phyloP scores from a whole-genome alignment of 1,139 yeast genomes.

The Nakaseomyces bracarensis region DNA sequence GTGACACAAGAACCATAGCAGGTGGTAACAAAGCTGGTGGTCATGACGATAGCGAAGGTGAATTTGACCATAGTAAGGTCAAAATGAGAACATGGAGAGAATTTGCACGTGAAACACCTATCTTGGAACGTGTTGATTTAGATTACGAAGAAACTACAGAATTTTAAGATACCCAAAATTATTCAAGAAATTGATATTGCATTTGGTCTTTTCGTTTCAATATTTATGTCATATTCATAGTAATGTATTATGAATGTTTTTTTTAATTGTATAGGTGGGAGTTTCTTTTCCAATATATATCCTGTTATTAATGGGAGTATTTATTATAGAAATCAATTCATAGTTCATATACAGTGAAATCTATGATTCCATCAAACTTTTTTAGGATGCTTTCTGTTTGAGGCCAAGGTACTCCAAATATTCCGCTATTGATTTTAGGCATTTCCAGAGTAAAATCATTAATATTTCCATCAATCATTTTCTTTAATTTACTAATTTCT shows the following conservation, averaged over 20 bases:
- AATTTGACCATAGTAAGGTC: slow-evolving; percentile 80
- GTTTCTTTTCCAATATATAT: too few species aligned
- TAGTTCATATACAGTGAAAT: slow-evolving; percentile 18
- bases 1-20: slow-evolving; percentile 83
- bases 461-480: slow-evolving; percentile 10
- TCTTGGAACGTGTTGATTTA: not conserved
- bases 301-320: too few species aligned
- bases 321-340: slow-evolving; percentile 1
- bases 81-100: slow-evolving; percentile 93
- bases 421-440: slow-evolving; percentile 77
- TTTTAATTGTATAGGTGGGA: too few species aligned
- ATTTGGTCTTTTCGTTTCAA: too few species aligned
- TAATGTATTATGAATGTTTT: too few species aligned
- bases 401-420: slow-evolving; percentile 74
- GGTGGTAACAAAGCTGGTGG: slow-evolving; percentile 55
- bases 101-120: slow-evolving; percentile 32
- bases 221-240: not conserved
- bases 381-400: slow-evolving; percentile 47
- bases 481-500: slow-evolving; percentile 4
- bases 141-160: not conserved
- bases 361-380: slow-evolving; percentile 36
- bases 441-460: slow-evolving; percentile 37
- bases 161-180: not conserved
- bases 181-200: too few species aligned
- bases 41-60: slow-evolving; percentile 67